A percentile compares a stretch with the other conserved stretches of the same genome.
phyloP scores from a whole-genome alignment of 108 stramenopile genomes.

The Schizochytrium sp. region DNA sequence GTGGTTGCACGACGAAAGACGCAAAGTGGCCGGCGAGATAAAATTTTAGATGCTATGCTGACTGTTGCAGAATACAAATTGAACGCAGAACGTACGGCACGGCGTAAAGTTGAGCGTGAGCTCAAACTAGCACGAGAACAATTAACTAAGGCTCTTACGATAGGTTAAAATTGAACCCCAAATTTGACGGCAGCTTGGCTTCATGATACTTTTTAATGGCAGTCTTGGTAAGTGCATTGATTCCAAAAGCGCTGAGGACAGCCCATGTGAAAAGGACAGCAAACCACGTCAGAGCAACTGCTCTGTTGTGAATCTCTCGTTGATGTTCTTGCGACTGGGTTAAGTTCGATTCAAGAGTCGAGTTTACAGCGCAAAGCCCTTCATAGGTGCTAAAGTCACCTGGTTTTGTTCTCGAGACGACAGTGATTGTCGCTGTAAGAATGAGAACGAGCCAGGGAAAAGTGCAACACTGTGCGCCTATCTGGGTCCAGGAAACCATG shows the following conservation, averaged over 20 bases:
- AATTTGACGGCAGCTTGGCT: too few species aligned
- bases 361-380: conserved; percentile 25
- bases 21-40: neutral
- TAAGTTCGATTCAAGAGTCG: neutral
- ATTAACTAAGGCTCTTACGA: conserved; percentile 2
- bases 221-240: neutral
- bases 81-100: neutral
- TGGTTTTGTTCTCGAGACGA: conserved; percentile 39
- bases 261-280: conserved; percentile 51
- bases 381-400: neutral
- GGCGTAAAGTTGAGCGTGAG: conserved; percentile 36
- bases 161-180: neutral
- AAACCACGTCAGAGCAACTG: conserved; percentile 46
- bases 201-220: neutral
- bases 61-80: conserved; percentile 49
- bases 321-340: neutral
- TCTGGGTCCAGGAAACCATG: neutral
- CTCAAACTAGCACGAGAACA: conserved; percentile 1
- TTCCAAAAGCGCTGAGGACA: conserved; percentile 16
- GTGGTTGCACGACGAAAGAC: conserved; percentile 13
- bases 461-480: conserved; percentile 33
- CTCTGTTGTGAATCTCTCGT: conserved; percentile 5
- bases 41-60: neutral
- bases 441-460: conserved; percentile 44
- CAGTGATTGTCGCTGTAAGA: neutral